Evolutionary conservation across 1,284 basidiomycete genomes (phyloP).

Genomic region (Ganoderma resinaceum): DNA sequence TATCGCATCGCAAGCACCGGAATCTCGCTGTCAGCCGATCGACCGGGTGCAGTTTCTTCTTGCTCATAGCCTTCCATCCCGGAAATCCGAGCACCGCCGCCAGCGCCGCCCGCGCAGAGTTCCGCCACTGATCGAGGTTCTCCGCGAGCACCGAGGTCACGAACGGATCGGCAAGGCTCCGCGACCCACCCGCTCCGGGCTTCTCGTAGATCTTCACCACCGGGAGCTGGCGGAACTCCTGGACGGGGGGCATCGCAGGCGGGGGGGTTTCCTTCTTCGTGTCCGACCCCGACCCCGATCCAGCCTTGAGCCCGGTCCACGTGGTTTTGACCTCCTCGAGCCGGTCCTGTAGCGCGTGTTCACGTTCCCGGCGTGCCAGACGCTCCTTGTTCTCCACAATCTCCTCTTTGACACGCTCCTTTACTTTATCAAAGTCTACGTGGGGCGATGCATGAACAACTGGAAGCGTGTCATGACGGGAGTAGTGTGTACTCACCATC

Average conservation of each 20-base stretch:
- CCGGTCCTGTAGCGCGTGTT: conserved; percentile 22
- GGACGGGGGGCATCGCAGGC: conserved; percentile 46
- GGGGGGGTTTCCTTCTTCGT: not conserved
- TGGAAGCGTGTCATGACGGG: not conserved
- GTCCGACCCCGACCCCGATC: conserved; percentile 20
- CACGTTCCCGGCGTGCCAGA: conserved; percentile 20
- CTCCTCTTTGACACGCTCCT: conserved; percentile 22
- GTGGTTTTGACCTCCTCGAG: conserved; percentile 28
- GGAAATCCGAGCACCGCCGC: conserved; percentile 53
- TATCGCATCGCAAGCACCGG: conserved; percentile 56
- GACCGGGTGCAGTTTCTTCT: conserved; percentile 56
- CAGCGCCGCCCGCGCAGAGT: conserved; percentile 50
- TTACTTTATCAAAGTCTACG: conserved; percentile 30
- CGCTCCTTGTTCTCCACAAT: conserved; percentile 23
- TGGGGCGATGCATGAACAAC: not conserved
- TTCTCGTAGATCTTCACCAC: conserved; percentile 48
- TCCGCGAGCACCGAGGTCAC: conserved; percentile 48
- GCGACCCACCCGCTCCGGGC: conserved; percentile 7
- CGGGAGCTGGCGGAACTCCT: conserved; percentile 52
- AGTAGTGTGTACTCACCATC: conserved; percentile 23
- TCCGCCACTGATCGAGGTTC: conserved; percentile 58
- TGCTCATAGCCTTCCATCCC: conserved; percentile 56
- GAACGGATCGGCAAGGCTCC: conserved; percentile 33
- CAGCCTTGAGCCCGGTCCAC: conserved; percentile 19
- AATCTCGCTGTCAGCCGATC: conserved; percentile 66